phyloP scores from a whole-genome alignment of 2,329 filamentous ascomycete genomes.

The Colletotrichum sp. region DNA sequence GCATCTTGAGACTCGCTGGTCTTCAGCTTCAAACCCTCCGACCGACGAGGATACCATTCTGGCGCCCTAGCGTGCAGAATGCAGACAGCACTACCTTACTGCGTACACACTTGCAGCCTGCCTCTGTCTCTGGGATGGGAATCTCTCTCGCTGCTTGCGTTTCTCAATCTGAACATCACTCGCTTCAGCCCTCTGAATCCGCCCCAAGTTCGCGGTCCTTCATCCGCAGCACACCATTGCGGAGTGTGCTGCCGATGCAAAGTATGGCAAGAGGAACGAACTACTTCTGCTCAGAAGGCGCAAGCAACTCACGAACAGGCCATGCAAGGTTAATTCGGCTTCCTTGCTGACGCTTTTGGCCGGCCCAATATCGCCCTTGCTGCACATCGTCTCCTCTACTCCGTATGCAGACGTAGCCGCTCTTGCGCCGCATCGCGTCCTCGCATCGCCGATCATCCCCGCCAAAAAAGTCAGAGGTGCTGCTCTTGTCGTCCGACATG shows the following conservation, averaged over 20 bases:
- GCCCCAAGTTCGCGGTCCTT: neutral
- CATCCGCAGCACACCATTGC: neutral
- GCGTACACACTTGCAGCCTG: neutral
- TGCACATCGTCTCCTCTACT: neutral
- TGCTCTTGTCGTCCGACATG: slow-evolving; percentile 2
- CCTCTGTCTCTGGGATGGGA: neutral
- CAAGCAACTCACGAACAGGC: neutral
- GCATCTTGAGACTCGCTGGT: slow-evolving; percentile 17
- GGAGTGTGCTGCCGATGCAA: neutral
- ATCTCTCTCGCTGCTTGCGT: neutral
- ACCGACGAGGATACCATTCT: neutral
- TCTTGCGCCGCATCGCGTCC: neutral
- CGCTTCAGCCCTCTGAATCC: slow-evolving; percentile 10
- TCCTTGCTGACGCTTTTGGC: neutral
- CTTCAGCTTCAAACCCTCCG: slow-evolving; percentile 16
- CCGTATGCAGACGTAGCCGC: neutral
- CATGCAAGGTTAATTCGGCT: slow-evolving; percentile 14
- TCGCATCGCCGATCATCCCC: neutral
- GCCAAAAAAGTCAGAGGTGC: neutral
- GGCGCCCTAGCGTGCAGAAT: neutral
- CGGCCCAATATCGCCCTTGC: neutral
- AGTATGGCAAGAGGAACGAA: neutral
- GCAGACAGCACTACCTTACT: neutral
- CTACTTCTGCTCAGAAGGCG: neutral
- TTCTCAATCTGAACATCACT: slow-evolving; percentile 17